Base-by-base conservation (phyloP, 2,329 filamentous ascomycete species). In the Knoxdaviesia proteae region DNA sequence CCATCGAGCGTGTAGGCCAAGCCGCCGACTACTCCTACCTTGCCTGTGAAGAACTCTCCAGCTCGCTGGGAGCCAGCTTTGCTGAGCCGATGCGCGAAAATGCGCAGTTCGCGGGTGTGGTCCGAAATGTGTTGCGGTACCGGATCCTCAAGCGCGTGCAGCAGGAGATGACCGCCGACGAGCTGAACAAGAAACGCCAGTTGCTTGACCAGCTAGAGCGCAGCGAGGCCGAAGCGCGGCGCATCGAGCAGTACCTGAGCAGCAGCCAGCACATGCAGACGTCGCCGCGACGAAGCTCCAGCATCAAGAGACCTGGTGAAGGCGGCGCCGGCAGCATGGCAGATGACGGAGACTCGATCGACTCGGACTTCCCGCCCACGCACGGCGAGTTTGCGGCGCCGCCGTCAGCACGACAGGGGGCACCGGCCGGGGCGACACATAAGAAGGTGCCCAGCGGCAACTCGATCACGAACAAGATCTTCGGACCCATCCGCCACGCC, bases 1-100 rank as follows among this genome's bases (percentile, higher is more conserved):
- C 90, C 1, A 94, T 98, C 49, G 90, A 98, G 59, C 80, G 87
- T 48, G 74, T 93, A 39, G 90, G 90, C 0, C 90, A 98, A 60
- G 90, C 90, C 2, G 84, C 88, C 6, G 90, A 98, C 56, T 83
- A 84, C 7, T 94, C 90, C 0, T 98, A 96, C 56, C 87, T 98
- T 49, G 86, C 84, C 7, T 96, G 88, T 0, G 84, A 93, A 52
- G 90, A 98, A 56, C 65, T 98, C 3, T 87, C 87, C 0, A 77
- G 76, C 2, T 80, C 81, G 0, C 64, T 98, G n/a, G 87, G 87
- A 20, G 87, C 88, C 34, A 90, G 77, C 49, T 98, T 98, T 55
- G 86, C 92, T 0, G 92, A 98, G 55, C 90, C 90, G 0, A 94
- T 98, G 84, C 75, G 92, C 44, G 90, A 98, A 61, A 93, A 86